Percentiles rank a stretch among this genome's conserved stretches.
These are phyloP conservation scores for Annulohypoxylon bovei DNA, from an alignment of 495 filamentous ascomycete genomes.

Conservation along the genomic window DNA sequence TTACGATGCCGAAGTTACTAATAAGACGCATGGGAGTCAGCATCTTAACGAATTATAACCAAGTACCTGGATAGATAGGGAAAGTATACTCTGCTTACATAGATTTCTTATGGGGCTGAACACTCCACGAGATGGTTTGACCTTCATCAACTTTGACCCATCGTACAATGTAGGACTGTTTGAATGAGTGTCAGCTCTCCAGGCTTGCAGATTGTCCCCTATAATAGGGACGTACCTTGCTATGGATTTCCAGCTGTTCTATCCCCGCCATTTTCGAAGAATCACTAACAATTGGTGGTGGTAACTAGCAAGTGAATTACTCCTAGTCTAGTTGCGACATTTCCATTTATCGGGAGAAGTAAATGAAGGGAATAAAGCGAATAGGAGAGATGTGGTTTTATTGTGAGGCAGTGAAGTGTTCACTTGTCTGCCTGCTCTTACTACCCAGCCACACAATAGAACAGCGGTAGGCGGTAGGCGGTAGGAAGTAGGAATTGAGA, in stretches of 20 bases:
- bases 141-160: constrained; percentile 91
- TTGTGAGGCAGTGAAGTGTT: background rate
- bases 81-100: constrained; percentile 60
- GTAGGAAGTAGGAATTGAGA: background rate
- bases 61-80: background rate
- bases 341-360: constrained; percentile 12
- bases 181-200: constrained; percentile 9
- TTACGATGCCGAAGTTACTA: constrained; percentile 95
- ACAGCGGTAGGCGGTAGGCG: background rate
- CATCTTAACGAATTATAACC: constrained; percentile 1
- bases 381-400: background rate
- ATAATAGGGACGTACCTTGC: constrained; percentile 74
- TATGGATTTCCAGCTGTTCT: constrained; percentile 97
- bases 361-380: background rate
- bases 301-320: constrained; percentile 1
- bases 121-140: constrained; percentile 96
- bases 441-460: constrained; percentile 11
- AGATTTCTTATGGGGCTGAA: constrained; percentile 96
- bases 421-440: constrained; percentile 15
- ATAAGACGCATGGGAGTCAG: constrained; percentile 12
- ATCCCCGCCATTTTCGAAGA: constrained; percentile 80
- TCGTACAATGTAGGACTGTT: constrained; percentile 93
- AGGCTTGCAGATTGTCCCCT: background rate
- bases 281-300: constrained; percentile 5
- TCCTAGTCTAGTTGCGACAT: constrained; percentile 10